Percentiles rank a stretch among this genome's conserved stretches.
These are phyloP conservation scores for Crithidia acanthocephali DNA, from an alignment of 208 protist genomes.

Conservation along the genomic window DNA sequence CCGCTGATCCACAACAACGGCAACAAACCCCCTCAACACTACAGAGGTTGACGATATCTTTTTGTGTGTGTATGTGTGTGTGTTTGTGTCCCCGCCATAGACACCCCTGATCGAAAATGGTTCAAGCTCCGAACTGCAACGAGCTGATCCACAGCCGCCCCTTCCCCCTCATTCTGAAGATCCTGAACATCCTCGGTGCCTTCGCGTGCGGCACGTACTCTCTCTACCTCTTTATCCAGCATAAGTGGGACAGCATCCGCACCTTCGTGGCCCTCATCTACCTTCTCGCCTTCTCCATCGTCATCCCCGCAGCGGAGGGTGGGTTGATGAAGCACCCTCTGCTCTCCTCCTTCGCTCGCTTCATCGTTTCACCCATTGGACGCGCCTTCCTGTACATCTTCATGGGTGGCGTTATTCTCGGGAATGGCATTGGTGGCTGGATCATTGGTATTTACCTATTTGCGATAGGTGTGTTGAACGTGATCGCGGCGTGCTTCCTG, in stretches of 20 bases:
- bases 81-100: no score
- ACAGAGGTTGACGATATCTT: no score
- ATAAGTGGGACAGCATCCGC: slow-evolving; percentile 28
- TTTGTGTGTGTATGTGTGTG: no score
- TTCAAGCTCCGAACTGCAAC: slow-evolving; percentile 22
- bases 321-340: slow-evolving; percentile 55
- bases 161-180: slow-evolving; percentile 40
- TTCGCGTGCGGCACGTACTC: slow-evolving; percentile 63
- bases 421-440: slow-evolving; percentile 51
- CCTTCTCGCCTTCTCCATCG: slow-evolving; percentile 50
- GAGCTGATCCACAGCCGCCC: slow-evolving; percentile 33
- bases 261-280: slow-evolving; percentile 56
- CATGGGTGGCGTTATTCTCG: slow-evolving; percentile 72
- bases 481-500: slow-evolving; percentile 39
- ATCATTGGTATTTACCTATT: slow-evolving; percentile 67
- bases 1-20: no score
- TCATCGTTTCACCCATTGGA: slow-evolving; percentile 57
- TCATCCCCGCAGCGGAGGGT: slow-evolving; percentile 66
- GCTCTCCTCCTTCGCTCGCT: slow-evolving; percentile 48
- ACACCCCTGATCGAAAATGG: no score
- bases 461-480: slow-evolving; percentile 54
- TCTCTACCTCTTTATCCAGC: slow-evolving; percentile 54
- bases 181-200: slow-evolving; percentile 54
- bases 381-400: slow-evolving; percentile 78
- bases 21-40: no score